A percentile compares a stretch with the other conserved stretches of the same genome.
Evolutionary conservation across 2,329 filamentous ascomycete genomes (phyloP).

Genomic region (Alternaria dauci): DNA sequence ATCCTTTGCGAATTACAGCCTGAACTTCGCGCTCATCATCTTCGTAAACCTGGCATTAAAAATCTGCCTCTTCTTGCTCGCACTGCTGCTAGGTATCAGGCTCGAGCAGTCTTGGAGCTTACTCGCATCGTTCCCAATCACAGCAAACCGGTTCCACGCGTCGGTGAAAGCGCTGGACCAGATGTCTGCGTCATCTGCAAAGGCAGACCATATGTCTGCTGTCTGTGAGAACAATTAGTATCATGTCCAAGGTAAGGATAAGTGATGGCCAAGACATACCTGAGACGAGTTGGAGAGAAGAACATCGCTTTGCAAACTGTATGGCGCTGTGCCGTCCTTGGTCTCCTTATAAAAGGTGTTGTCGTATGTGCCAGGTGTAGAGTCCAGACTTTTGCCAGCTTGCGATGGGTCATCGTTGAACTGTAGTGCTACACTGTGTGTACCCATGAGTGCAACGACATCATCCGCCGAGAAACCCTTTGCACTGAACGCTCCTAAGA

Average conservation of each 20-base stretch:
- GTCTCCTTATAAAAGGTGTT: slow-evolving; percentile 43
- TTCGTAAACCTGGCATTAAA: background rate
- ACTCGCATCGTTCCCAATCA: slow-evolving; percentile 32
- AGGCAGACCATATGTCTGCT: slow-evolving; percentile 23
- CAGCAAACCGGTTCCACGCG: slow-evolving; percentile 33
- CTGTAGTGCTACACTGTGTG: slow-evolving; percentile 41
- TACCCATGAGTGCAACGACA: slow-evolving; percentile 46
- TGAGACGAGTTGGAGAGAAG: slow-evolving; percentile 30
- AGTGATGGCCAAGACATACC: slow-evolving; percentile 6
- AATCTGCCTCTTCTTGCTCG: slow-evolving; percentile 3
- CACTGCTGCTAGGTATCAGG: slow-evolving; percentile 17
- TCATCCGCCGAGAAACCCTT: slow-evolving; percentile 41
- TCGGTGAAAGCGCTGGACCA: slow-evolving; percentile 33
- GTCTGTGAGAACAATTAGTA: slow-evolving; percentile 22
- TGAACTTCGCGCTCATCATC: slow-evolving; percentile 11
- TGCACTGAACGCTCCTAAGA: slow-evolving; percentile 34
- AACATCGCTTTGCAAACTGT: slow-evolving; percentile 33
- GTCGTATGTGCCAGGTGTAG: slow-evolving; percentile 41
- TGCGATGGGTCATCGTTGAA: slow-evolving; percentile 34
- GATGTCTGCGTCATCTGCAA: slow-evolving; percentile 20
- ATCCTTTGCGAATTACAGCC: background rate
- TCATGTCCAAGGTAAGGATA: background rate
- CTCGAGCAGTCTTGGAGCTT: slow-evolving; percentile 35
- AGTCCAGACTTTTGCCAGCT: slow-evolving; percentile 37
- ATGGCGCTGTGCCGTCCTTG: slow-evolving; percentile 34